Evolutionary conservation across 768 basidiomycete species (phyloP).

Genomic region (Russula sp.): DNA sequence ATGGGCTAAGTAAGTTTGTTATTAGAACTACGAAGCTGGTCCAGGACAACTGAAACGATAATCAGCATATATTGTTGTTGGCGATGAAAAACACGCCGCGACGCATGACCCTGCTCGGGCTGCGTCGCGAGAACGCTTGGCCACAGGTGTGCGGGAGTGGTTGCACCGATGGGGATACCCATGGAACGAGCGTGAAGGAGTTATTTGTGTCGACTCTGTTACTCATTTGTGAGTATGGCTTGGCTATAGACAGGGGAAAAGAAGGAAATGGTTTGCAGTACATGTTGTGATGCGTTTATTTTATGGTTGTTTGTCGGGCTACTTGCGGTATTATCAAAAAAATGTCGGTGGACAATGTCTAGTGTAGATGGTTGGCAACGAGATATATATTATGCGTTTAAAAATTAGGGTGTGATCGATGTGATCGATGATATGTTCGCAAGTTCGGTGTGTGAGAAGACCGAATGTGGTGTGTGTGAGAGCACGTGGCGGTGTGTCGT

Average conservation of each 20-base stretch:
- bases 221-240: conserved; percentile 43
- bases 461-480: too few relatives aligned
- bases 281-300: conserved; percentile 12
- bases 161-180: conserved; percentile 93
- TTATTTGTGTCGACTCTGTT: conserved; percentile 80
- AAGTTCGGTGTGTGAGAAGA: too few relatives aligned
- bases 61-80: conserved; percentile 81
- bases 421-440: too few relatives aligned
- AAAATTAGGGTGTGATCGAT: too few relatives aligned
- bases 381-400: too few relatives aligned
- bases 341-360: neutral
- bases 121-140: conserved; percentile 74
- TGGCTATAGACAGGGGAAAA: conserved; percentile 17
- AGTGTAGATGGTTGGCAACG: neutral
- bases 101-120: conserved; percentile 80
- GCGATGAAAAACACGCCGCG: conserved; percentile 94
- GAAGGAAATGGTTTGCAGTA: neutral
- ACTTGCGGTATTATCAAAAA: neutral
- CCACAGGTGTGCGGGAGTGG: conserved; percentile 85
- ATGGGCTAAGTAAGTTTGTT: conserved; percentile 62
- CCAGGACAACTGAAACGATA: neutral
- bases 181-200: conserved; percentile 88
- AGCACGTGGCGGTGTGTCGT: neutral
- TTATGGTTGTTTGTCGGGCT: conserved; percentile 5
- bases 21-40: neutral